phyloP scores from a whole-genome alignment of 1,284 basidiomycete species.

The Inonotus obliquus region DNA sequence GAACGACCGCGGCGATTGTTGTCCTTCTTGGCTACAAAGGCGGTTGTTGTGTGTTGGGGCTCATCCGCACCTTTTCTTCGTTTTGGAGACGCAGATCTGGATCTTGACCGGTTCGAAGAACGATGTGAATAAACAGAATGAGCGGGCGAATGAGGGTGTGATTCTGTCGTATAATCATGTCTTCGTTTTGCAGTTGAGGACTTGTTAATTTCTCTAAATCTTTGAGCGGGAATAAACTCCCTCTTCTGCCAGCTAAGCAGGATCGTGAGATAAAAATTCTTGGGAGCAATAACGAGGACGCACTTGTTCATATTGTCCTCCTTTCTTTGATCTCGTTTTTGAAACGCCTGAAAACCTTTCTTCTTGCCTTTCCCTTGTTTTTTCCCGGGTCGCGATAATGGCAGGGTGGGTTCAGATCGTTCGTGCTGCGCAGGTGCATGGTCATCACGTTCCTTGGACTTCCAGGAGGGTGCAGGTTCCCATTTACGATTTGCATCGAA shows the following conservation, averaged over 20 bases:
- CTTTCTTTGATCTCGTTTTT: slow-evolving; percentile 51
- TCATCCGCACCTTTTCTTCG: slow-evolving; percentile 36
- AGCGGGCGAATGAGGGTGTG: slow-evolving; percentile 50
- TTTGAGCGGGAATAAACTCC: slow-evolving; percentile 36
- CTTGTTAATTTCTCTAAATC: slow-evolving; percentile 33
- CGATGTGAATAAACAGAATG: slow-evolving; percentile 58
- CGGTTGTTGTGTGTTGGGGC: slow-evolving; percentile 15
- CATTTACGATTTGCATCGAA: slow-evolving; percentile 33
- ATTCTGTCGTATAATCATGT: slow-evolving; percentile 28
- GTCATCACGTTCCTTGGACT: slow-evolving; percentile 34
- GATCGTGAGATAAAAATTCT: slow-evolving; percentile 16
- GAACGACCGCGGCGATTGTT: slow-evolving; percentile 2
- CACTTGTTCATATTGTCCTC: slow-evolving; percentile 70
- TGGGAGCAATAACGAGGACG: slow-evolving; percentile 25
- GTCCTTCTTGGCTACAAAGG: slow-evolving; percentile 2
- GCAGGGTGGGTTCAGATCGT: slow-evolving; percentile 22
- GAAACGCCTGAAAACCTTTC: slow-evolving; percentile 32
- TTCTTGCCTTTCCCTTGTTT: slow-evolving; percentile 33
- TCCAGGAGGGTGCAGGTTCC: slow-evolving; percentile 63
- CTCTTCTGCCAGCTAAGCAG: slow-evolving; percentile 47
- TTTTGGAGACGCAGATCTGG: slow-evolving; percentile 53
- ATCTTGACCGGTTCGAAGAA: slow-evolving; percentile 62
- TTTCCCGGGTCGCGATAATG: slow-evolving; percentile 32
- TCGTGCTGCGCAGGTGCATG: slow-evolving; percentile 11
- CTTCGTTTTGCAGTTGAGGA: slow-evolving; percentile 22